Percentiles rank a stretch among this genome's conserved stretches.
Conservation (phyloP, 2,329 filamentous ascomycete species). For the Epichloe amarillans region DNA sequence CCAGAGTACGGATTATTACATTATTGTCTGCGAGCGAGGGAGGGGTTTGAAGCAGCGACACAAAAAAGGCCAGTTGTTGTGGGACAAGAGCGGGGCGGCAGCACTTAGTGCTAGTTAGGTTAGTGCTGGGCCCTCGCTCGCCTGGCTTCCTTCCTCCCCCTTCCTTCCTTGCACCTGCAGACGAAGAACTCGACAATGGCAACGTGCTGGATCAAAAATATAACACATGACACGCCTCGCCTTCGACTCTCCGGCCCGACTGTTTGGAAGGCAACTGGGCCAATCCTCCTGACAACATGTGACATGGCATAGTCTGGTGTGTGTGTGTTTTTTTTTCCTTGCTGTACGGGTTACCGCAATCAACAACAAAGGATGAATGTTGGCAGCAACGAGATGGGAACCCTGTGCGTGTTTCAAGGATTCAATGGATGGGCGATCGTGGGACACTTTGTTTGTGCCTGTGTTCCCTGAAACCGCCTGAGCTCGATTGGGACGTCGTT, state of each 20-base stretch:
- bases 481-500: neutral
- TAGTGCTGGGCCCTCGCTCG: neutral
- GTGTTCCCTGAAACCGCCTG: neutral
- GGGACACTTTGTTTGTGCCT: neutral
- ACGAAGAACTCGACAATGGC: too few species aligned
- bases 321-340: too few species aligned
- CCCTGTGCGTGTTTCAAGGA: neutral
- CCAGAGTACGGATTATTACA: too few species aligned
- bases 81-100: neutral
- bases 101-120: neutral
- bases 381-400: too few species aligned
- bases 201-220: too few species aligned
- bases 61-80: neutral
- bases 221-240: neutral
- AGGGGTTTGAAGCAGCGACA: too few species aligned
- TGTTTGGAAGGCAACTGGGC: neutral
- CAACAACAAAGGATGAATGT: too few species aligned
- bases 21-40: too few species aligned
- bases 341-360: too few species aligned
- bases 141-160: too few species aligned
- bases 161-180: neutral
- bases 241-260: neutral
- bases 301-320: neutral
- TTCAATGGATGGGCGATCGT: neutral
- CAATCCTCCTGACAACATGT: neutral